Base-by-base conservation (phyloP, 345 rosid species). In the Reutealis trisperma region DNA sequence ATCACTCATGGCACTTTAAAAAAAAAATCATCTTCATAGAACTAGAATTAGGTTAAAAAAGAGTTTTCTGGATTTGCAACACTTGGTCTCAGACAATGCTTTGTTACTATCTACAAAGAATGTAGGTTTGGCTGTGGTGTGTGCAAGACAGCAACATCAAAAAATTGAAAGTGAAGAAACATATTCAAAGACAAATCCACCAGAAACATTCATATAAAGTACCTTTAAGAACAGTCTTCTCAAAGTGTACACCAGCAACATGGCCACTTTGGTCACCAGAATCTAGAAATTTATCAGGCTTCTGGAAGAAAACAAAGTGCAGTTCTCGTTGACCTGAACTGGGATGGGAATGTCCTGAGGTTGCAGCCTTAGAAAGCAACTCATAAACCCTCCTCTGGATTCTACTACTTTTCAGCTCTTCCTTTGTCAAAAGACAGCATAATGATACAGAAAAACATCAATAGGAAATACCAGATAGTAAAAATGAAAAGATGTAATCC, bases 151-250 rank as follows among this genome's bases (percentile, higher is more conserved):
- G 14, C 30, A 60, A 25, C n/a, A 78, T 71, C 64, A 25, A 63
- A 30, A 58, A 58, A 45, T 24, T 49, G 63, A 8, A 58, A 76
- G 25, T 69, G 44, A 41, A 51, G 8, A 75, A 18, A 24, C 49
- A 27, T 52, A 42, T 42, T 63, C 5, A 49, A 45, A 41, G 32
- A 70, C 49, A 52, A 47, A 71, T 63, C 71, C 34, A 34, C 6
- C 51, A 73, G 13, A 71, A 73, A 21, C 3, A 8, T 16, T 11
- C 11, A 18, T 30, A 49, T 22, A 62, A 67, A 63, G 75, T 84
- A 91, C 98, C 86, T 84, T 83, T 85, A 68, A 95, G 97, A 82
- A 77, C 71, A 63, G 98, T 93, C 90, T 89, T 92, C 85, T 95
- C 97, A 70, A 95, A 86, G 68, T 81, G 85, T 73, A 88, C 90